A percentile compares a stretch with the other conserved stretches of the same genome.
Conservation (phyloP, 208 protist genomes). For the Lotmaria passim region DNA sequence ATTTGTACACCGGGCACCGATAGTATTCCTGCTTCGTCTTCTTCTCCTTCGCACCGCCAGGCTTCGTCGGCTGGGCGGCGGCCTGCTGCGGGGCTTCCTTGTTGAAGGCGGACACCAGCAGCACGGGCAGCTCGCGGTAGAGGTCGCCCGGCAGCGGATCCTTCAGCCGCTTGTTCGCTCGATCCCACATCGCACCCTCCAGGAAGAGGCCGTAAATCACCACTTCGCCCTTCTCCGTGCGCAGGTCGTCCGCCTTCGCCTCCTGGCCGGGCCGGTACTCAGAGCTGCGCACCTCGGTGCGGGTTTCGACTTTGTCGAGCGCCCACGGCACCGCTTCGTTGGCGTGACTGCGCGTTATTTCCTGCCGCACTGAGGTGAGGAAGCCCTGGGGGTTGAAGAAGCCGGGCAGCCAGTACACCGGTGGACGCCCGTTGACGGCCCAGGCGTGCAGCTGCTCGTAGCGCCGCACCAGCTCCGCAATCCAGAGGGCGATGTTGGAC, state of each 20-base stretch:
- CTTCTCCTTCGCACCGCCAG: constrained; percentile 73
- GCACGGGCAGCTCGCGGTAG: constrained; percentile 95
- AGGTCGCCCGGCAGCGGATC: constrained; percentile 95
- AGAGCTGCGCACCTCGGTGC: constrained; percentile 94
- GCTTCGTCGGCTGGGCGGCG: constrained; percentile 61
- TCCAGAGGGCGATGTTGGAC: constrained; percentile 97
- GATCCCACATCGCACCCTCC: constrained; percentile 98
- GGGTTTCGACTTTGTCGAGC: constrained; percentile 96
- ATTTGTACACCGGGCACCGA: constrained; percentile 98
- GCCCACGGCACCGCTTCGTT: constrained; percentile 94
- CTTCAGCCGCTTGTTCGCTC: constrained; percentile 90
- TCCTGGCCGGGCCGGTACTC: constrained; percentile 93
- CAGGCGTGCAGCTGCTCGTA: constrained; percentile 96
- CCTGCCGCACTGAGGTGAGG: constrained; percentile 98
- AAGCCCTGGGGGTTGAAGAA: constrained; percentile 99
- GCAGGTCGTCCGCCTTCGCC: constrained; percentile 90
- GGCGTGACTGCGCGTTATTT: constrained; percentile 93
- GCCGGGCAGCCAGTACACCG: constrained; percentile 97
- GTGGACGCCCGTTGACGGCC: constrained; percentile 91
- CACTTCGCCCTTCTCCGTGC: constrained; percentile 94
- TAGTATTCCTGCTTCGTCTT: constrained; percentile 95
- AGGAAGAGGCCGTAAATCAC: constrained; percentile 98
- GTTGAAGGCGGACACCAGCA: constrained; percentile 95
- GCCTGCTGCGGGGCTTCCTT: constrained; percentile 77
- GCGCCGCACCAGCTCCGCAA: constrained; percentile 94